phyloP scores from a whole-genome alignment of 345 rosid species.

The Linum usitatissimum region DNA sequence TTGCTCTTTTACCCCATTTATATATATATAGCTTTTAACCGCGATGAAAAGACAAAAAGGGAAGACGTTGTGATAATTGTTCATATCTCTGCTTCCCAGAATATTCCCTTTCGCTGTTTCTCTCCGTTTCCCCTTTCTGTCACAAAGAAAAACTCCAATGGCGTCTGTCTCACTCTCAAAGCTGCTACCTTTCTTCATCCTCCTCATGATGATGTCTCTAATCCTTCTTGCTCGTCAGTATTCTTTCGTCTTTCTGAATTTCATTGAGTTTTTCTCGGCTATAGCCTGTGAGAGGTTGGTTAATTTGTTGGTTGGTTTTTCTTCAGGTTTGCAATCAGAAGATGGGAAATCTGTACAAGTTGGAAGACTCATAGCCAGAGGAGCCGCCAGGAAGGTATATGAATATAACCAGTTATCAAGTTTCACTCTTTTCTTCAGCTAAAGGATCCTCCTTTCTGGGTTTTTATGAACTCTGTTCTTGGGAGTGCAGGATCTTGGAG shows the following conservation, averaged over 20 bases:
- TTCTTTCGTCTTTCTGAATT: not conserved
- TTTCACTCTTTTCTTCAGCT: too few relatives aligned
- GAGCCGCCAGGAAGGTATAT: not conserved
- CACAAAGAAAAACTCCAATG: too few relatives aligned
- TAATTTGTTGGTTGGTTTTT: not conserved
- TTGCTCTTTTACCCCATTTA: not conserved
- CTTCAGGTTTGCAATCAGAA: not conserved
- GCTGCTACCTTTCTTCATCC: not conserved
- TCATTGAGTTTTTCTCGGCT: not conserved
- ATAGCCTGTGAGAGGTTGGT: too few relatives aligned
- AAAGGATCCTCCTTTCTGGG: not conserved
- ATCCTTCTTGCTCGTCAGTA: not conserved
- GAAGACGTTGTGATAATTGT: not conserved
- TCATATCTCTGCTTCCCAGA: not conserved
- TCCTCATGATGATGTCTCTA: not conserved
- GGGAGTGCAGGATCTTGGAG: slow-evolving; percentile 14
- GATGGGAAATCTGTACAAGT: not conserved
- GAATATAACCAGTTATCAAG: too few relatives aligned
- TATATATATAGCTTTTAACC: too few relatives aligned
- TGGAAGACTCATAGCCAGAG: not conserved
- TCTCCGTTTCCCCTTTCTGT: not conserved
- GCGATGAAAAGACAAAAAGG: too few relatives aligned
- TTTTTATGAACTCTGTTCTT: not conserved
- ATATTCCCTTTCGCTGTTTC: not conserved
- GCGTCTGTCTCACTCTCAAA: not conserved